These are phyloP conservation scores for Megacollybia marginata DNA, from an alignment of 768 basidiomycete genomes.

Conservation along the genomic window DNA sequence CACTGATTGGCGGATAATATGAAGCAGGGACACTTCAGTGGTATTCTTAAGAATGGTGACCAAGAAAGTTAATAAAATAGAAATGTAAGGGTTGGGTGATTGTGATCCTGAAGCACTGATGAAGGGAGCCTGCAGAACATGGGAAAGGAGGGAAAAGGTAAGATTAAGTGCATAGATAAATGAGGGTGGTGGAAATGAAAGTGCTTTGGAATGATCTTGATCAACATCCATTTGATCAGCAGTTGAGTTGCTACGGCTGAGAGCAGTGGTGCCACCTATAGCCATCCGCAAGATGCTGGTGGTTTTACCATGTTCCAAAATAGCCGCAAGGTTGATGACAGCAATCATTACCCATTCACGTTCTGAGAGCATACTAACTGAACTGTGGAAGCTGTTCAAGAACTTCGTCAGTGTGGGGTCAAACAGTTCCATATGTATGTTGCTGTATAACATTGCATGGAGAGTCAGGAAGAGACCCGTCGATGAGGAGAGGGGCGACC, in stretches of 20 bases:
- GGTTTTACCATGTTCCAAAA: slow-evolving; percentile 84
- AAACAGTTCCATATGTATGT: slow-evolving; percentile 92
- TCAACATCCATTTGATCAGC: slow-evolving; percentile 15
- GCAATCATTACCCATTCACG: slow-evolving; percentile 98
- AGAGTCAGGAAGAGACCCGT: slow-evolving; percentile 84
- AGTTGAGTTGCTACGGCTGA: slow-evolving; percentile 1
- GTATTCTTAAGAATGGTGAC: slow-evolving; percentile 54
- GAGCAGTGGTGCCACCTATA: slow-evolving; percentile 37
- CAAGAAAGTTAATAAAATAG: slow-evolving; percentile 83
- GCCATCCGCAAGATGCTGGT: slow-evolving; percentile 57
- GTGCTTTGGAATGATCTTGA: slow-evolving; percentile 11
- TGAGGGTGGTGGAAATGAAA: slow-evolving; percentile 24
- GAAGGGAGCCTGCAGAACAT: slow-evolving; percentile 57
- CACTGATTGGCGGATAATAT: slow-evolving; percentile 64
- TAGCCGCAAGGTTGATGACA: slow-evolving; percentile 67
- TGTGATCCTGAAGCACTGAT: slow-evolving; percentile 47
- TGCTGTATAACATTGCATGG: slow-evolving; percentile 96
- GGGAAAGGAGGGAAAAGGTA: slow-evolving; percentile 68
- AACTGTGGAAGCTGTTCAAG: slow-evolving; percentile 21
- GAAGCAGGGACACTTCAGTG: slow-evolving; percentile 32
- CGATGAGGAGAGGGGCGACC: slow-evolving; percentile 30
- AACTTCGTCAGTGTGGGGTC: slow-evolving; percentile 73
- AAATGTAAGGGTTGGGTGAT: slow-evolving; percentile 79
- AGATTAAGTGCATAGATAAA: slow-evolving; percentile 75
- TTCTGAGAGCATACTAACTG: slow-evolving; percentile 72